These are phyloP conservation scores for Cladorrhinum sp. DNA, from an alignment of 2,329 filamentous ascomycete species.

Conservation along the genomic window DNA sequence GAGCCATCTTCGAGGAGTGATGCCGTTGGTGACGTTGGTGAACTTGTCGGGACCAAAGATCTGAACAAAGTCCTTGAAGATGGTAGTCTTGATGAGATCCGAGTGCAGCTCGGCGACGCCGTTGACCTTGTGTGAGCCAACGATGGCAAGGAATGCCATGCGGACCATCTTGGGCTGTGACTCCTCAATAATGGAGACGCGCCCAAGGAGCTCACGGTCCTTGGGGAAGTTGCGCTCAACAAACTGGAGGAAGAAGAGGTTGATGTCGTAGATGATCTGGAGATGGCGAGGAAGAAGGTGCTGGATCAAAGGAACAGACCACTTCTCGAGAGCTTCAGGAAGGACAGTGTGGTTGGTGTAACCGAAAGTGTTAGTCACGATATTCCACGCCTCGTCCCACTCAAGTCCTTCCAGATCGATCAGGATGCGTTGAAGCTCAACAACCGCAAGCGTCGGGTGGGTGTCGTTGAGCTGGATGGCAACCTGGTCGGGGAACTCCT, in stretches of 20 bases:
- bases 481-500: slow-evolving; percentile 87
- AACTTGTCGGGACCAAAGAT: slow-evolving; percentile 97
- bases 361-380: slow-evolving; percentile 75
- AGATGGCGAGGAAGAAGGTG: slow-evolving; percentile 90
- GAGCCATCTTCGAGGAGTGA: slow-evolving; percentile 92
- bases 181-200: slow-evolving; percentile 98
- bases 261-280: slow-evolving; percentile 98
- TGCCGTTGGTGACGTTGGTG: slow-evolving; percentile 97
- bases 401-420: slow-evolving; percentile 85
- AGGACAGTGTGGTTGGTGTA: slow-evolving; percentile 99
- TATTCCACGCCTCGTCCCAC: slow-evolving; percentile 90
- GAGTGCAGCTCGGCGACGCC: slow-evolving; percentile 97
- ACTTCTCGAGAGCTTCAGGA: slow-evolving; percentile 95
- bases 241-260: slow-evolving; percentile 83
- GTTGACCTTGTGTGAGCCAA: slow-evolving; percentile 98
- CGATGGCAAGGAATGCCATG: slow-evolving; percentile 93
- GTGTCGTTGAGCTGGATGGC: slow-evolving; percentile 98
- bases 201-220: slow-evolving; percentile 76
- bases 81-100: slow-evolving; percentile 97
- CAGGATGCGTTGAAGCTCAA: slow-evolving; percentile 90
- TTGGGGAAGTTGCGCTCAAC: slow-evolving; percentile 90
- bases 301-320: slow-evolving; percentile 90
- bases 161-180: slow-evolving; percentile 96
- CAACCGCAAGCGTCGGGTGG: slow-evolving; percentile 92
- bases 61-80: slow-evolving; percentile 97